Base-by-base conservation (phyloP, 257 asterid species). In the Nicotiana undulata region DNA sequence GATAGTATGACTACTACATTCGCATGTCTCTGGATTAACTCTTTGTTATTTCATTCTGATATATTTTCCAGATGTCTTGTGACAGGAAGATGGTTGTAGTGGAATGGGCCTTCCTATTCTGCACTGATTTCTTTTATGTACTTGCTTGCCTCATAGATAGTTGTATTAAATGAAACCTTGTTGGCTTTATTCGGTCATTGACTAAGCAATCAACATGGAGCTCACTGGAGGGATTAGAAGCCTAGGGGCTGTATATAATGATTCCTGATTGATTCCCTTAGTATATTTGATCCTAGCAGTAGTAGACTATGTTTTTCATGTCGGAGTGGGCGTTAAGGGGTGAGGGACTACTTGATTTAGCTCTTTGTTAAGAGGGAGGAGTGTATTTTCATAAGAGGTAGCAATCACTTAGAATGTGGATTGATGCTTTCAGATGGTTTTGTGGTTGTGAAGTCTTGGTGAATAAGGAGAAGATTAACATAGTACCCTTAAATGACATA, bases 81-180 rank as follows among this genome's bases (percentile, higher is more conserved):
- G 92, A 88, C 96, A 93, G 97, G 94, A 66, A 76, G 56, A 80
- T 80, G 83, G 75, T 15, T 46, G 72, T 79, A 79, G 76, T 63
- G 75, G 44, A 29, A 51, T 79, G 75, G 58, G 34, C 58, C 46
- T 4, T 44, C 60, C 60, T 63, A 15, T 79, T 65, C 24, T 40
- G 75, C 26, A n/a, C 28, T 1, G 63, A 15, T 65, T 63, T 28
- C 49, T 40, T 51, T 34, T 15, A n/a, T 31, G 24, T 40, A 40
- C 24, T 70, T 44, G 20, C 58, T 44, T 70, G 7, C 77, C 20
- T 68, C 58, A 40, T 20, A 40, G 6, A 20, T 44, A 70, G 58
- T 18, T 70, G 77, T 70, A 6, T 70, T 12, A 44, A 70, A n/a
- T 22, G 4, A 5, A 40, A 70, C 58, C 34, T 70, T 70, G 34